These are phyloP conservation scores for Metschnikowia shivogae DNA, from an alignment of 805 yeast genomes.

Conservation along the genomic window DNA sequence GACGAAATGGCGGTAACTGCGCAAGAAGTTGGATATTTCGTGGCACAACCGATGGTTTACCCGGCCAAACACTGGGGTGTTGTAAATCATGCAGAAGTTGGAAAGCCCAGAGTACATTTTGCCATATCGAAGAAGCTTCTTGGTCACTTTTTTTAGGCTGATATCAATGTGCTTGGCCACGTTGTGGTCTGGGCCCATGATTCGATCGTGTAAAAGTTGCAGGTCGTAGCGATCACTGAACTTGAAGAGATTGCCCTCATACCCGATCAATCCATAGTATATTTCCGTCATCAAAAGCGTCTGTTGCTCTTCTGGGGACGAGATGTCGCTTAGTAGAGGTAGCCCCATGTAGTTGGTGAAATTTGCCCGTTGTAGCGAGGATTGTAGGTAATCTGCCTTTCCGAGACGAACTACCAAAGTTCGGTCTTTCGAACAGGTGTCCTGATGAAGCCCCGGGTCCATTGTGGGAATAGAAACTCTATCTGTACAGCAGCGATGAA, in stretches of 20 bases:
- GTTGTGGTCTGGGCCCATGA: conserved; percentile 71
- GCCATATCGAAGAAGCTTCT: conserved; percentile 57
- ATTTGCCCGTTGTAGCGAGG: not conserved
- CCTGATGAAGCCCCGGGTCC: conserved; percentile 3
- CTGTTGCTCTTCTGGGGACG: conserved; percentile 61
- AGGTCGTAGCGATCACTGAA: conserved; percentile 62
- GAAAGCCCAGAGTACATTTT: conserved; percentile 55
- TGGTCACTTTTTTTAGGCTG: conserved; percentile 65
- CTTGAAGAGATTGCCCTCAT: conserved; percentile 74
- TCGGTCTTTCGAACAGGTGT: not conserved
- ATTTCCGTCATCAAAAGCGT: conserved; percentile 69
- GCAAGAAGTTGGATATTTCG: conserved; percentile 39
- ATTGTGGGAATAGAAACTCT: conserved; percentile 1
- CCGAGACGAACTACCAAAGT: conserved; percentile 5
- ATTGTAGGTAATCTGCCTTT: conserved; percentile 7
- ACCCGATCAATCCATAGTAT: conserved; percentile 60
- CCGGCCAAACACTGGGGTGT: conserved; percentile 56
- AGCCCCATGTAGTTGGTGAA: conserved; percentile 4
- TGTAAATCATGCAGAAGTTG: conserved; percentile 58
- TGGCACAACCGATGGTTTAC: conserved; percentile 70
- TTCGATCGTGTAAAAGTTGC: conserved; percentile 30
- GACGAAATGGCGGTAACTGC: conserved; percentile 26
- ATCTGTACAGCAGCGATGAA: conserved; percentile 2
- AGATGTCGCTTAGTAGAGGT: conserved; percentile 24
- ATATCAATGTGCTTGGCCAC: conserved; percentile 71